These are phyloP conservation scores for Trichosporon faecale DNA, from an alignment of 1,284 basidiomycete species.

Conservation along the genomic window DNA sequence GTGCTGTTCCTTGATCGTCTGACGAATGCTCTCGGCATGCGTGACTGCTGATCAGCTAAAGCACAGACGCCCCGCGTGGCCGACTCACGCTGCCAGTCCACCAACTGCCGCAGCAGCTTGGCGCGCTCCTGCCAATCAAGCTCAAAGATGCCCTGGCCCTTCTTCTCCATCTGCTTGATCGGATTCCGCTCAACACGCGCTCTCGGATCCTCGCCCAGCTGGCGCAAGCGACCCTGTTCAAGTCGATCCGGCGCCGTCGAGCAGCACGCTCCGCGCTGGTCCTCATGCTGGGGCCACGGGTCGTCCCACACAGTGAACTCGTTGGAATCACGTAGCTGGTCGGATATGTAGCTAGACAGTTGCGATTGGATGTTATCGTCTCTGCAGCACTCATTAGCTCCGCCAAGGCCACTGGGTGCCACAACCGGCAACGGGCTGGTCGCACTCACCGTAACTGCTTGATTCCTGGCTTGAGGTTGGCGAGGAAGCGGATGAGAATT, in stretches of 20 bases:
- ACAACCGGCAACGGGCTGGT: not conserved
- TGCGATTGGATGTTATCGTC: constrained; percentile 37
- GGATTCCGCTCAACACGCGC: constrained; percentile 36
- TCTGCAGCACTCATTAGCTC: not conserved
- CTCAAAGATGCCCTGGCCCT: constrained; percentile 44
- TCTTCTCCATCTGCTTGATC: constrained; percentile 32
- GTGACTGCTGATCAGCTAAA: constrained; percentile 31
- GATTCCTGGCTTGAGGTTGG: constrained; percentile 39
- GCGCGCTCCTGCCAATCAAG: constrained; percentile 44
- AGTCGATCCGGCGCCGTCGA: constrained; percentile 25
- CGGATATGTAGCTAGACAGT: constrained; percentile 41
- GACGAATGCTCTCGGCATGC: constrained; percentile 38
- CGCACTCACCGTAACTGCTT: constrained; percentile 37
- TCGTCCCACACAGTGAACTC: constrained; percentile 50
- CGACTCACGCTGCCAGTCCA: constrained; percentile 50
- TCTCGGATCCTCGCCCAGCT: constrained; percentile 31
- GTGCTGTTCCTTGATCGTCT: constrained; percentile 40
- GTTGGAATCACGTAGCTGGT: constrained; percentile 33
- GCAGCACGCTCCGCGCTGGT: constrained; percentile 41
- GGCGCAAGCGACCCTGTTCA: constrained; percentile 38
- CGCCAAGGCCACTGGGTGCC: not conserved
- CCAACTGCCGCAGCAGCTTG: constrained; percentile 46
- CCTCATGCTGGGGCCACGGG: constrained; percentile 46
- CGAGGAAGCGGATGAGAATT: constrained; percentile 42
- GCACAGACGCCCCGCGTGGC: not conserved